These are phyloP conservation scores for Vitellaria paradoxa DNA, from an alignment of 179 eudicot genomes.

Conservation along the genomic window DNA sequence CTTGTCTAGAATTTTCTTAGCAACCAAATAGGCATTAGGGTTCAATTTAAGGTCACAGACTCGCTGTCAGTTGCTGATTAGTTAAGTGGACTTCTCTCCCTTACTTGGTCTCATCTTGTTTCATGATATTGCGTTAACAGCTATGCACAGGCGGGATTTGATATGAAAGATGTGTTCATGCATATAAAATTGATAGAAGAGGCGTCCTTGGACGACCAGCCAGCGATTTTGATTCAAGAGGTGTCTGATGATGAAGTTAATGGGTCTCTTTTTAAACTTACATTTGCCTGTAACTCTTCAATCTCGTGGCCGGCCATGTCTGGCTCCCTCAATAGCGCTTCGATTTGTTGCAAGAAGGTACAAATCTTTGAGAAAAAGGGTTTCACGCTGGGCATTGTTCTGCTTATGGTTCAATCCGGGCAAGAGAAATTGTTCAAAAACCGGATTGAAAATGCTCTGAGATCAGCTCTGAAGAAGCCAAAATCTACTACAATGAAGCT, in stretches of 20 bases:
- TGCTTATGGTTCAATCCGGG: slow-evolving; percentile 53
- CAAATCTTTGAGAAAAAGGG: slow-evolving; percentile 91
- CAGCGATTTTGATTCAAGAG: slow-evolving; percentile 72
- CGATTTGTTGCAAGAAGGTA: slow-evolving; percentile 70
- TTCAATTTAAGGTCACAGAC: background rate
- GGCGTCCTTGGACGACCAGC: slow-evolving; percentile 67
- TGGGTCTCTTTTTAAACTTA: slow-evolving; percentile 56
- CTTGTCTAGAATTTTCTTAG: background rate
- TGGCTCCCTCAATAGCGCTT: slow-evolving; percentile 59
- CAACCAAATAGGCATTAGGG: background rate
- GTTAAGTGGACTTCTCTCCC: background rate
- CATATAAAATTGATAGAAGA: slow-evolving; percentile 87
- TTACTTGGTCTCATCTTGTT: background rate
- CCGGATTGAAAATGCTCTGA: slow-evolving; percentile 71
- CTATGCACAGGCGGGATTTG: slow-evolving; percentile 91
- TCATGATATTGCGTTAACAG: slow-evolving; percentile 31
- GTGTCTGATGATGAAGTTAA: slow-evolving; percentile 58
- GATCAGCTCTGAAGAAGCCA: slow-evolving; percentile 66
- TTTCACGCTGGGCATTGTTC: slow-evolving; percentile 68
- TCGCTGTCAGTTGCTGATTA: background rate
- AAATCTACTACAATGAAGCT: slow-evolving; percentile 70
- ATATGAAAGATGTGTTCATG: slow-evolving; percentile 91
- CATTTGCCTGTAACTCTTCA: slow-evolving; percentile 79
- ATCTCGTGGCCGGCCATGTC: slow-evolving; percentile 84
- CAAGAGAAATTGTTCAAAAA: slow-evolving; percentile 61